Evolutionary conservation across 441 rosid genomes (phyloP).

Genomic region (Arabidopsis hybrid): DNA sequence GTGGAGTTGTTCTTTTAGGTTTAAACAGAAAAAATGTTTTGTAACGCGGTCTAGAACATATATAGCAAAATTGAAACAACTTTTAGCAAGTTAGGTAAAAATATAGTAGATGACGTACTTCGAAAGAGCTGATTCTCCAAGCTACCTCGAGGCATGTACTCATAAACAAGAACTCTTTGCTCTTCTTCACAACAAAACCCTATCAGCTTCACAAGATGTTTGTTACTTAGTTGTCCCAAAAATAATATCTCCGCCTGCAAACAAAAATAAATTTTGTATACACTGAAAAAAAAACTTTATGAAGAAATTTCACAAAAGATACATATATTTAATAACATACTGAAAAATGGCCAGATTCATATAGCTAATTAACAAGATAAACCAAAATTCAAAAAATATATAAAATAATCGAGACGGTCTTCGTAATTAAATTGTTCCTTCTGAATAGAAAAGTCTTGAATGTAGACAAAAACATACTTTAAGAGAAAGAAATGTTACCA

Average conservation of each 20-base stretch:
- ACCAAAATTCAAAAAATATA: background rate
- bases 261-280: background rate
- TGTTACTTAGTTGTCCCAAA: conserved; percentile 80
- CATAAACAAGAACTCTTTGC: conserved; percentile 75
- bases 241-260: conserved; percentile 80
- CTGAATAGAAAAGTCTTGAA: background rate
- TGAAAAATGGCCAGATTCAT: background rate
- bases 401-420: background rate
- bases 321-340: background rate
- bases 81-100: conserved; percentile 3
- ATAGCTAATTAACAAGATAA: background rate
- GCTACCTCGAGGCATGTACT: conserved; percentile 84
- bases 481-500: conserved; percentile 53
- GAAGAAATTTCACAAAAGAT: background rate
- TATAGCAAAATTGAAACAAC: background rate
- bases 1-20: background rate
- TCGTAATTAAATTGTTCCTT: background rate
- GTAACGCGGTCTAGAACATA: background rate
- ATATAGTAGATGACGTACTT: conserved; percentile 49
- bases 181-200: conserved; percentile 85
- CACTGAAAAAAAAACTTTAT: background rate
- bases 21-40: background rate
- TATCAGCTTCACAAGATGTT: conserved; percentile 73
- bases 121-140: conserved; percentile 82
- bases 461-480: background rate